These are phyloP conservation scores for Mucor saturninus DNA, from an alignment of 371 early-diverging fungal genomes.

Conservation along the genomic window DNA sequence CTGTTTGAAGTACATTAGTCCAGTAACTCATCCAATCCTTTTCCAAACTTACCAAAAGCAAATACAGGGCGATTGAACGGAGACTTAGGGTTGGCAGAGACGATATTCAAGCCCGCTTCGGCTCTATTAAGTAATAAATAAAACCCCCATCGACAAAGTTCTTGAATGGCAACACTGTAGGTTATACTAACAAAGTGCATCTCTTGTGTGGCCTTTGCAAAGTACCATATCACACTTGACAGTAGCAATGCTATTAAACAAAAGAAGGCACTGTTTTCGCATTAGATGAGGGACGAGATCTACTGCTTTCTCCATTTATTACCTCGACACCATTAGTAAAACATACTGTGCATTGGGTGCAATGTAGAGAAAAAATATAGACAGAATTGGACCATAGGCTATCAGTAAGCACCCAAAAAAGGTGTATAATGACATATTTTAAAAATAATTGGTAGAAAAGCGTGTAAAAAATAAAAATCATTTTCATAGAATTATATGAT, in stretches of 20 bases:
- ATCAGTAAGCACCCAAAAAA: constrained; percentile 77
- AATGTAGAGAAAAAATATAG: constrained; percentile 71
- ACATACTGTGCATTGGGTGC: constrained; percentile 73
- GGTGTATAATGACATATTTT: constrained; percentile 25
- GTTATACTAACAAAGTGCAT: constrained; percentile 53
- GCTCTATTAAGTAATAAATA: constrained; percentile 62
- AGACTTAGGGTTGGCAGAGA: constrained; percentile 62
- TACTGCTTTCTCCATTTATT: constrained; percentile 1
- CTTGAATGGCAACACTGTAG: constrained; percentile 69
- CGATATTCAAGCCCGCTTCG: constrained; percentile 61
- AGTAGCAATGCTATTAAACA: constrained; percentile 73
- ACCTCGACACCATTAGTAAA: constrained; percentile 75
- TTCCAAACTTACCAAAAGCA: constrained; percentile 54
- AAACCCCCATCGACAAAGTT: constrained; percentile 68
- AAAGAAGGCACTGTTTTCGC: constrained; percentile 67
- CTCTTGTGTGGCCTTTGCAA: constrained; percentile 40
- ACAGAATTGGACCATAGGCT: constrained; percentile 76
- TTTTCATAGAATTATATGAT: too few relatives aligned
- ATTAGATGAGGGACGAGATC: not conserved
- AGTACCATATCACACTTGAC: constrained; percentile 74
- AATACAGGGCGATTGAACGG: constrained; percentile 62
- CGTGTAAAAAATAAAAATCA: too few relatives aligned
- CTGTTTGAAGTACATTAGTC: constrained; percentile 12
- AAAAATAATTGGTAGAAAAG: not conserved
- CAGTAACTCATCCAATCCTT: too few relatives aligned